These are phyloP conservation scores for Eutrema yunnanense DNA, from an alignment of 345 rosid genomes.

Conservation along the genomic window DNA sequence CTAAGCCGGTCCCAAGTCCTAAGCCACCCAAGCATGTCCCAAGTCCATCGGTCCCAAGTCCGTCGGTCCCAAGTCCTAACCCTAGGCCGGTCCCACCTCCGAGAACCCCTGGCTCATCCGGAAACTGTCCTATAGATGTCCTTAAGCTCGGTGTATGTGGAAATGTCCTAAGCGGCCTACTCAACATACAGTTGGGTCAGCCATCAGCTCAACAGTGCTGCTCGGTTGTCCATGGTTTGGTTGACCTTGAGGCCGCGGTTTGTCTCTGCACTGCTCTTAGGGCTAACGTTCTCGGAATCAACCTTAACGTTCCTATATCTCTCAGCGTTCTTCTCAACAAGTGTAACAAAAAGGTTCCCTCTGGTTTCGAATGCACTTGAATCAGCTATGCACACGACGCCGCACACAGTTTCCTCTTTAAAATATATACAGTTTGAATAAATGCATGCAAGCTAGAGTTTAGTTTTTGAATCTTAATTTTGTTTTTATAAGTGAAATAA, in stretches of 20 bases:
- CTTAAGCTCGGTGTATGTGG: conserved; percentile 56
- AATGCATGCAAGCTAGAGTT: conserved; percentile 5
- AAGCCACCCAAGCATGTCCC: neutral
- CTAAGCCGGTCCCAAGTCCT: neutral
- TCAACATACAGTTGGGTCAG: conserved; percentile 33
- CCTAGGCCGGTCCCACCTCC: conserved; percentile 1
- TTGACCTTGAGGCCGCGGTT: conserved; percentile 60
- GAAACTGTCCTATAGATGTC: conserved; percentile 49
- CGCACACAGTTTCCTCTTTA: neutral
- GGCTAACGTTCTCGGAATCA: conserved; percentile 50
- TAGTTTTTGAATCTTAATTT: neutral
- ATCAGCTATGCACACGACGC: neutral
- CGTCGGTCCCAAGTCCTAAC: neutral
- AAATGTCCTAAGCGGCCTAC: conserved; percentile 33
- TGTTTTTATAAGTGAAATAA: neutral
- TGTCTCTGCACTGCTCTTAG: conserved; percentile 71
- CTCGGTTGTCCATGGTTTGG: conserved; percentile 43
- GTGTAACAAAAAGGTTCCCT: conserved; percentile 47
- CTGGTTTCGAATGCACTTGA: conserved; percentile 43
- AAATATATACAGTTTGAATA: conserved; percentile 7
- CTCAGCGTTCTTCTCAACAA: conserved; percentile 54
- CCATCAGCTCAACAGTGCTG: conserved; percentile 48
- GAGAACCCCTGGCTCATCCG: conserved; percentile 20
- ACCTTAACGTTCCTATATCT: conserved; percentile 51
- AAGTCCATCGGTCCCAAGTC: neutral